Base-by-base conservation (phyloP, 805 yeast species). In the Dipodascus albidus region DNA sequence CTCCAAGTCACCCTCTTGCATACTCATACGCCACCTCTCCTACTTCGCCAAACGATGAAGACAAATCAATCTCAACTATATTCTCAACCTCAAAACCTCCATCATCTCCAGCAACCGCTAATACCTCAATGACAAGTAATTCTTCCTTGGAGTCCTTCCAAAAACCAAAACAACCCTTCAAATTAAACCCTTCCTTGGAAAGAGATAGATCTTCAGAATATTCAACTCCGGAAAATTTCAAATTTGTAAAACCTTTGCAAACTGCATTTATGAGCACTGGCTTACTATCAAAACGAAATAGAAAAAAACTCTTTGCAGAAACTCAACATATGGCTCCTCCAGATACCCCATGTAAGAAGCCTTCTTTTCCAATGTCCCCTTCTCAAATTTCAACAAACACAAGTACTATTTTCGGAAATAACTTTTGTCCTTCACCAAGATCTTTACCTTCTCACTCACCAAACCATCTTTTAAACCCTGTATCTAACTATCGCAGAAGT, bases 191-290 rank as follows among this genome's bases (percentile, higher is more conserved):
- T 6, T 52, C 58, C 22, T 48, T 58, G 49, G 54, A 54, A 22
- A 55, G 56, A 4, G n/a, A 6, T 9, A 56, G 56, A 27, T 27
- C 51, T 15, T 4, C 56, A 9, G 65, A 64, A n/a, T 71, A 70
- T 54, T 61, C 67, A 33, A 76, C 83, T 0, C 82, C 85, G 1
- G 79, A 75, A 42, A 72, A 77, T 15, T 86, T 83, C 67, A 78
- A 80, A 58, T 78, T 80, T 50, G 93, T 85, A 21, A 85, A 84
- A 63, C 96, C 96, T 1, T 73, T 87, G 42, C 95, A 87, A 64
- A 83, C 90, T 0, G 96, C 93, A 15, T 87, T 87, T 67, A 75
- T 80, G 64, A 78, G 90, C 1, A 71, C 86, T 0, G 96, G 96
- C 0, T 69, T 87, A 35, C 67, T 82, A 55, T 79, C 84, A 41